These are phyloP conservation scores for Aspergillus eucalypticola DNA, from an alignment of 2,329 filamentous ascomycete genomes.

Conservation along the genomic window DNA sequence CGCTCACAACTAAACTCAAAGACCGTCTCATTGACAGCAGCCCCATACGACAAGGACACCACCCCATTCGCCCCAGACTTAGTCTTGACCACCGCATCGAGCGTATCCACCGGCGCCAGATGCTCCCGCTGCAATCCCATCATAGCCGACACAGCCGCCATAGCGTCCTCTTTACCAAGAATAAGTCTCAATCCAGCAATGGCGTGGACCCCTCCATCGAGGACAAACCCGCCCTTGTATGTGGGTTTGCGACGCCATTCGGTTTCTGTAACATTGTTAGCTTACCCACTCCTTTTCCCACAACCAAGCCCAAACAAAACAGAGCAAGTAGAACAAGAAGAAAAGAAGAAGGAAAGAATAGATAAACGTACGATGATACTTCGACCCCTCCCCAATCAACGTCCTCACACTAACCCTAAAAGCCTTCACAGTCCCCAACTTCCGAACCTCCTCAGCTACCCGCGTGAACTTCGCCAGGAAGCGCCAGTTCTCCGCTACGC, in stretches of 20 bases:
- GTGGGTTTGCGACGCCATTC: conserved; percentile 58
- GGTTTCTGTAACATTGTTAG: conserved; percentile 39
- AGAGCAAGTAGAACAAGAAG: too few relatives aligned
- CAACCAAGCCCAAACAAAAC: too few relatives aligned
- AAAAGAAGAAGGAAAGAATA: conserved; percentile 1
- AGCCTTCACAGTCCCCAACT: conserved; percentile 51
- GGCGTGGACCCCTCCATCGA: conserved; percentile 61
- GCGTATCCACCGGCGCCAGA: conserved; percentile 58
- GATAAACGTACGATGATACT: conserved; percentile 52
- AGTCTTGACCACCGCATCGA: conserved; percentile 54
- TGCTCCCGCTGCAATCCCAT: conserved; percentile 52
- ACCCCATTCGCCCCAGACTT: conserved; percentile 52
- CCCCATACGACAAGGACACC: conserved; percentile 55
- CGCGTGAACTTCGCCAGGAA: conserved; percentile 52
- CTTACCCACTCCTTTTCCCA: not conserved
- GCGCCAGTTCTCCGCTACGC: conserved; percentile 60
- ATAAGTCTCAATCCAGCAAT: conserved; percentile 54
- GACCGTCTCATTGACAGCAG: conserved; percentile 50
- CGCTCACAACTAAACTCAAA: conserved; percentile 55
- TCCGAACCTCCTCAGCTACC: conserved; percentile 48
- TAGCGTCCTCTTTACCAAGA: conserved; percentile 46
- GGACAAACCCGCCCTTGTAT: conserved; percentile 60
- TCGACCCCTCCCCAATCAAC: conserved; percentile 50
- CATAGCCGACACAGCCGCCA: conserved; percentile 51
- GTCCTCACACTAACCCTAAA: conserved; percentile 53